Base-by-base conservation (phyloP, 2,329 filamentous ascomycete species). In the Ambrosiella beaveri region DNA sequence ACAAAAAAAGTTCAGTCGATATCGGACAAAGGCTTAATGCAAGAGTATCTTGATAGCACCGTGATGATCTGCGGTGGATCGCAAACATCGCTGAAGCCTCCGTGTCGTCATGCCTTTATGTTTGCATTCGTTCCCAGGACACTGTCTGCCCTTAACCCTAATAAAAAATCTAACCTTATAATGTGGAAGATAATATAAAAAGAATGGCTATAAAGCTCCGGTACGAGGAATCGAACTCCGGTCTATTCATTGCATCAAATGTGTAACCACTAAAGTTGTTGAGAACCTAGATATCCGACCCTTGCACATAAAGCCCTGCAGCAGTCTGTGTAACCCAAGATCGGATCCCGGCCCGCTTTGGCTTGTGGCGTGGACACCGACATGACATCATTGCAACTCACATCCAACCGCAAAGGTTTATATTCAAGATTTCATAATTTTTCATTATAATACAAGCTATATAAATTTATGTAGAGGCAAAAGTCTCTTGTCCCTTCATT, bases 161-260 rank as follows among this genome's bases (percentile, higher is more conserved):
- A 40, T 15, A n/a, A 35, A 17, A 17, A 1, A 2, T 36, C 7
- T 15, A 39, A n/a, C 13, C 37, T 9, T 15, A 8, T 37, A 1
- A 19, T 39, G 39, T 13, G 2, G 39, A 52, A 37, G 59, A 50
- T 54, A 51, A 60, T 40, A 15, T 19, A 61, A 58, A 60, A 41
- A 54, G 37, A 37, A 12, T 45, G 27, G 9, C 8, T 19, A 36
- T 15, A 57, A 17, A 59, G 53, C 59, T 62, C 62, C 62, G 59
- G 58, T 62, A 62, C 62, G 55, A 60, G 62, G 62, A 63, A 63
- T 63, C 61, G 62, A 63, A 63, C 62, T 62, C 62, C 55, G 60
- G 62, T 59, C 61, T 62, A 50, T 58, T 58, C 61, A 61, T 61
- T 60, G 13, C 38, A 40, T 36, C 11, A 36, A 19, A 27, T 51